Evolutionary conservation across 202 grass and related monocot genomes (phyloP), one percentile per base, ranked within the genome.

Genomic region (Hordeum pubiflorum): DNA sequence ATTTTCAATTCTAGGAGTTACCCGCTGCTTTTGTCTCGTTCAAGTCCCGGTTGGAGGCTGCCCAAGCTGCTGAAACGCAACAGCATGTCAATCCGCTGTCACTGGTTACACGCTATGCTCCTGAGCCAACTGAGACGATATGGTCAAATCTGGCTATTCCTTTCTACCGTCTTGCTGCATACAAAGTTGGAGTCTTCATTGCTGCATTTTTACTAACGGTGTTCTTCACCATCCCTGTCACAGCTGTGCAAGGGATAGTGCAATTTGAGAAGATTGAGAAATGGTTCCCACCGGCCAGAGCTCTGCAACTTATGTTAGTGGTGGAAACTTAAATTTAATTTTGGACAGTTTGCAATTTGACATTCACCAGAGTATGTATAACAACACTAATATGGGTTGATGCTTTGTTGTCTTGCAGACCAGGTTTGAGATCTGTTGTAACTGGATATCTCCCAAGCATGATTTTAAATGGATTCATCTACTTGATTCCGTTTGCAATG

Each of bases 11-110:
- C 15, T 82, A 97, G 94, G 94, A 97, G 58, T 83, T 97, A 38
- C 89, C 89, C n/a, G 94, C 88, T 58, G 91, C 91, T 72, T 97
- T 97, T 80, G 94, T 97, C 43, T 87, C 91, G 44, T 97, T 97
- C 79, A 93, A 89, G 63, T 91, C 94, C 72, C 89, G 82, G 17
- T 46, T 93, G 58, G 94, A 90, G 48, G 89, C 91, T 76, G 83
- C 89, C 61, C 86, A 88, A 81, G 94, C 89, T 52, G 87, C 87
- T 17, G 84, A 91, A 57, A 93, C 79, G 68, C 94, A 93, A 86
- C 89, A 91, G 29, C 81, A 88, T 79, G 77, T 56, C n/a, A 89
- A 97, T 82, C 94, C 94, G 4, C 84, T 97, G 58, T 79, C 86
- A 33, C 59, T 92, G 75, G 88, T 86, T 27, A 93, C 94, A 60